phyloP scores from a whole-genome alignment of 495 filamentous ascomycete genomes.

The Xylaria cubensis region DNA sequence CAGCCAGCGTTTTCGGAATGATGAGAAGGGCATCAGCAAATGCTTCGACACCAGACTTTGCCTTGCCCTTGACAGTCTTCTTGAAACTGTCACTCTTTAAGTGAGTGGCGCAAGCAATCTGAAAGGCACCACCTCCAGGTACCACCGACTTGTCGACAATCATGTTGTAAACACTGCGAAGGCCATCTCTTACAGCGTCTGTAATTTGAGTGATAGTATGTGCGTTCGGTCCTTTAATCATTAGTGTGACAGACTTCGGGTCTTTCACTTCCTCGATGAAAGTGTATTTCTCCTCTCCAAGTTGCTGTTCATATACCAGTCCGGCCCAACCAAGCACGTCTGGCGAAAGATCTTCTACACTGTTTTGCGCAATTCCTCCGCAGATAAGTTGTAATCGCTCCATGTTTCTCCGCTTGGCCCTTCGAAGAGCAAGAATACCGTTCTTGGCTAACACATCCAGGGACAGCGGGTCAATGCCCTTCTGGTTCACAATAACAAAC shows the following conservation, averaged over 20 bases:
- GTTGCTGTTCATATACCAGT: conserved; percentile 93
- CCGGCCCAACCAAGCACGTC: conserved; percentile 96
- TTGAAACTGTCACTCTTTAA: conserved; percentile 80
- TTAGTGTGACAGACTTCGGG: conserved; percentile 95
- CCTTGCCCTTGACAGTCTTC: conserved; percentile 94
- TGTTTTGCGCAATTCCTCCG: conserved; percentile 91
- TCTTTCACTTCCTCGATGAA: conserved; percentile 99
- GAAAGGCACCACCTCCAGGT: conserved; percentile 94
- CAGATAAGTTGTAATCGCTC: conserved; percentile 94
- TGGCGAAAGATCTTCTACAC: conserved; percentile 88
- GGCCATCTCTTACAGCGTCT: conserved; percentile 95
- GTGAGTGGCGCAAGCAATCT: conserved; percentile 91
- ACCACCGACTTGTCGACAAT: conserved; percentile 96
- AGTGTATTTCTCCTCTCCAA: conserved; percentile 98
- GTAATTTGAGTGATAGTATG: conserved; percentile 97
- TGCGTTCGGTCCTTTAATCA: conserved; percentile 96
- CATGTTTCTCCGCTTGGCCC: conserved; percentile 98
- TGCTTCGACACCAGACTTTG: conserved; percentile 90
- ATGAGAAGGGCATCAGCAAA: conserved; percentile 93
- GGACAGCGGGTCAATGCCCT: conserved; percentile 96
- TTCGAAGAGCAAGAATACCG: conserved; percentile 89
- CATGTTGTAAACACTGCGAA: conserved; percentile 97
- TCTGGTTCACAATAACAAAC: conserved; percentile 99
- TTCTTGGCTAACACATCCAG: conserved; percentile 97
- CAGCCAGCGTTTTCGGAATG: conserved; percentile 96